These are phyloP conservation scores for Pterulicium gracile DNA, from an alignment of 1,284 basidiomycete species.

Conservation along the genomic window DNA sequence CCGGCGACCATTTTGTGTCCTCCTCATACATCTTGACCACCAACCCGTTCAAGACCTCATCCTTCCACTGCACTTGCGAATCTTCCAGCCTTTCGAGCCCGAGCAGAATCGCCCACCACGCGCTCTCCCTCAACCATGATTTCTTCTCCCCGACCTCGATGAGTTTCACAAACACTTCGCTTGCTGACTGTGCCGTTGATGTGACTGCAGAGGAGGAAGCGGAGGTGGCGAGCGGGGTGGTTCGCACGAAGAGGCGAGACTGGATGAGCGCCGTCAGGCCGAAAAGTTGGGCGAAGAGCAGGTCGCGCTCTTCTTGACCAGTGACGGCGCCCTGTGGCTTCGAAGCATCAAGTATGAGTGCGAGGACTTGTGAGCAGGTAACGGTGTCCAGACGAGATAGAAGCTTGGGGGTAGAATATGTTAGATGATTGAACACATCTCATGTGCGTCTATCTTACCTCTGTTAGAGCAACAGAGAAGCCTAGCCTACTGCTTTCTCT, in stretches of 20 bases:
- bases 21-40: constrained; percentile 43
- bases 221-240: constrained; percentile 39
- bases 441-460: constrained; percentile 43
- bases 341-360: constrained; percentile 60
- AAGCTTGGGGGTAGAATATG: constrained; percentile 37
- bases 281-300: constrained; percentile 88
- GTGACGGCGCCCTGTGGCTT: constrained; percentile 65
- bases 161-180: constrained; percentile 27
- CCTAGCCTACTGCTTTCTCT: constrained; percentile 89
- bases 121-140: constrained; percentile 87
- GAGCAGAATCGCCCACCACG: constrained; percentile 75
- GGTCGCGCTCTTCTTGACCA: constrained; percentile 87
- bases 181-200: constrained; percentile 52
- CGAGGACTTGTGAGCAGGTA: constrained; percentile 66
- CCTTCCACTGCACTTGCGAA: constrained; percentile 62
- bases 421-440: constrained; percentile 5
- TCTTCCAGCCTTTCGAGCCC: constrained; percentile 49
- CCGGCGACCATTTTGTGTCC: constrained; percentile 68
- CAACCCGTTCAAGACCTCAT: constrained; percentile 45
- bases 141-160: constrained; percentile 74
- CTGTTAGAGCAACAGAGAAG: constrained; percentile 92
- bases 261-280: constrained; percentile 77
- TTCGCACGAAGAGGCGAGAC: constrained; percentile 68
- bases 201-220: constrained; percentile 39
- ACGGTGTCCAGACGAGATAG: constrained; percentile 74